Evolutionary conservation across 2,329 filamentous ascomycete genomes (phyloP).

Genomic region (Bipolaris bicolor): DNA sequence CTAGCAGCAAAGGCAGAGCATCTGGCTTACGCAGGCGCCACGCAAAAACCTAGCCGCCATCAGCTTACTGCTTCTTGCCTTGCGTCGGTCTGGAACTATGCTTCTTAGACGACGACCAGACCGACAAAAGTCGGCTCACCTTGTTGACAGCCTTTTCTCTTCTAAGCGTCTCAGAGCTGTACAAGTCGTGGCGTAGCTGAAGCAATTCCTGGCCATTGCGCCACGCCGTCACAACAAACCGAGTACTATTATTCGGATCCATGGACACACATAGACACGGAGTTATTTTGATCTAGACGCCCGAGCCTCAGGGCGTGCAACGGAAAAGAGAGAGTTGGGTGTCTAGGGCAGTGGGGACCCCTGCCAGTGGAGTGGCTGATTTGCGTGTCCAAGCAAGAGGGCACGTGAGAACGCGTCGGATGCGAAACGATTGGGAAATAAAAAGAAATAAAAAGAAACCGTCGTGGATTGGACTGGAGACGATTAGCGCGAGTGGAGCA

Average conservation of each 20-base stretch:
- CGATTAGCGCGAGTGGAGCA: not conserved
- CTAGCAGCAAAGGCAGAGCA: constrained; percentile 73
- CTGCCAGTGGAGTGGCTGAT: no score
- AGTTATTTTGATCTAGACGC: not conserved
- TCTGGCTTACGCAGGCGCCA: constrained; percentile 42
- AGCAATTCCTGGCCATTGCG: constrained; percentile 70
- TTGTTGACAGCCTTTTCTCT: constrained; percentile 49
- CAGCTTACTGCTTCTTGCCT: constrained; percentile 15
- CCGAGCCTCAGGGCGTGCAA: constrained; percentile 1
- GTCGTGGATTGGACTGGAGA: not conserved
- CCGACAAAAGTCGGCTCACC: constrained; percentile 32
- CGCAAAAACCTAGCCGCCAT: constrained; percentile 40
- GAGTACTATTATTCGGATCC: constrained; percentile 18
- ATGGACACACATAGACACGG: not conserved
- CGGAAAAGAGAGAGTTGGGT: not conserved
- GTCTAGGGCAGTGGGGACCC: no score
- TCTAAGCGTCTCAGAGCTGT: constrained; percentile 49
- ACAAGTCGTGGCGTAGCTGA: constrained; percentile 68
- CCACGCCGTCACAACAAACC: constrained; percentile 55
- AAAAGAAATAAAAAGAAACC: not conserved
- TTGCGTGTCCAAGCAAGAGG: not conserved
- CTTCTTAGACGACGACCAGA: not conserved
- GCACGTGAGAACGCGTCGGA: constrained; percentile 14
- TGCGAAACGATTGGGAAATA: not conserved
- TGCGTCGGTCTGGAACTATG: not conserved